Conservation (phyloP, 2,329 filamentous ascomycete genomes). For the Exophiala dermatitidis region DNA sequence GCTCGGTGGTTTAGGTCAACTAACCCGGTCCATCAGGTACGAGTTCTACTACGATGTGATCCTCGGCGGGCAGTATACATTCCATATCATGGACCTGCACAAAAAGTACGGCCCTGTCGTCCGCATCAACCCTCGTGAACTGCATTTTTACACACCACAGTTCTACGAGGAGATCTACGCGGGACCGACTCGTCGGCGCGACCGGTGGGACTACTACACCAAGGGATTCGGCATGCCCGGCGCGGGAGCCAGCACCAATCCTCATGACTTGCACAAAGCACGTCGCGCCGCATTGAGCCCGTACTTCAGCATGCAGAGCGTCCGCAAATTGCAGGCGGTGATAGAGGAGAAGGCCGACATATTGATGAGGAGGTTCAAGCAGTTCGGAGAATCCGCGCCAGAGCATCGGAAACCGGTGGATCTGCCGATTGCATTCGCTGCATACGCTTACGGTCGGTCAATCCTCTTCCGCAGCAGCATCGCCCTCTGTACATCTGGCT, state of each 20-base stretch:
- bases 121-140: conserved; percentile 27
- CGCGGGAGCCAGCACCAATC: conserved; percentile 25
- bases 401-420: conserved; percentile 2
- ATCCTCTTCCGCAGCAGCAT: background rate
- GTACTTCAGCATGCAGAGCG: conserved; percentile 25
- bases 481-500: background rate
- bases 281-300: conserved; percentile 21
- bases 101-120: conserved; percentile 32
- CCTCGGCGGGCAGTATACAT: conserved; percentile 30
- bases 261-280: conserved; percentile 25
- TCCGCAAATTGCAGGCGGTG: conserved; percentile 7
- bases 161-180: conserved; percentile 30
- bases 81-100: conserved; percentile 34
- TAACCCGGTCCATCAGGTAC: conserved; percentile 2
- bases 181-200: conserved; percentile 6
- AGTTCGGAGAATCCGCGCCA: background rate
- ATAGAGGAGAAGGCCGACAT: conserved; percentile 25
- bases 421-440: conserved; percentile 31
- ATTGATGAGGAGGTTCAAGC: conserved; percentile 19
- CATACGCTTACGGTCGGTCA: conserved; percentile 26
- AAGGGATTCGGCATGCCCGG: conserved; percentile 7
- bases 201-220: conserved; percentile 18
- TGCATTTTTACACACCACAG: conserved; percentile 26
- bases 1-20: background rate
- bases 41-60: conserved; percentile 34